Percentiles rank a stretch among this genome's conserved stretches.
Evolutionary conservation across 2,329 filamentous ascomycete species (phyloP).

Genomic region (Cladosporium sp.): DNA sequence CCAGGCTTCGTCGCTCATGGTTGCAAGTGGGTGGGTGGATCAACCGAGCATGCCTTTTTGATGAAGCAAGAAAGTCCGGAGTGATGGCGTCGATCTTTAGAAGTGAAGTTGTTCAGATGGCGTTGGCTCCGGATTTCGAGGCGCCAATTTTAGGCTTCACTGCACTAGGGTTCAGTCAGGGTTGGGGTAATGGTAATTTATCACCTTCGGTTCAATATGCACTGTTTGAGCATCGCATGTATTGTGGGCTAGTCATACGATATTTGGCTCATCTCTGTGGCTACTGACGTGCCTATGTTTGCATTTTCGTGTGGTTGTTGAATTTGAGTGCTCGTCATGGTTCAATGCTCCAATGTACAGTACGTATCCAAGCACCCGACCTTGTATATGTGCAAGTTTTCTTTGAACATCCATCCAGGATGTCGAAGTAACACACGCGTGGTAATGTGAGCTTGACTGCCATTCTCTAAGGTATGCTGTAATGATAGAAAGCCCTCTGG

Average conservation of each 20-base stretch:
- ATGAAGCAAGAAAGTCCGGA: background rate
- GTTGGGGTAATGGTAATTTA: background rate
- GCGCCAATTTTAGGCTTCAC: background rate
- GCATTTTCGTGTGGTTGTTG: background rate
- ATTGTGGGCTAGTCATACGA: background rate
- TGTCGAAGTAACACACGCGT: background rate
- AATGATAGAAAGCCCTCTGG: background rate
- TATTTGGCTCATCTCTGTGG: background rate
- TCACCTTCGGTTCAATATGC: background rate
- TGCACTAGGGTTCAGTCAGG: background rate
- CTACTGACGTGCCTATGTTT: background rate
- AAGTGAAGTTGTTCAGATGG: slow-evolving; percentile 7
- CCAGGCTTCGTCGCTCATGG: slow-evolving; percentile 9
- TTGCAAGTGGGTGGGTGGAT: background rate
- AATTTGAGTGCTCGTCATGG: background rate
- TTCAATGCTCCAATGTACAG: background rate
- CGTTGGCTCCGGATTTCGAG: background rate
- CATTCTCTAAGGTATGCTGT: background rate
- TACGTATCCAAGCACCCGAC: background rate
- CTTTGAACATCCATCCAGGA: background rate
- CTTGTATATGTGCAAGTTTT: background rate
- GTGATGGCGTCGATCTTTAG: background rate
- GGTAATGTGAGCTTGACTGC: background rate
- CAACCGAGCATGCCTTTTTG: background rate
- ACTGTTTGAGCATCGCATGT: background rate